Evolutionary conservation across 495 filamentous ascomycete species (phyloP).

Genomic region (Neurospora sp.): DNA sequence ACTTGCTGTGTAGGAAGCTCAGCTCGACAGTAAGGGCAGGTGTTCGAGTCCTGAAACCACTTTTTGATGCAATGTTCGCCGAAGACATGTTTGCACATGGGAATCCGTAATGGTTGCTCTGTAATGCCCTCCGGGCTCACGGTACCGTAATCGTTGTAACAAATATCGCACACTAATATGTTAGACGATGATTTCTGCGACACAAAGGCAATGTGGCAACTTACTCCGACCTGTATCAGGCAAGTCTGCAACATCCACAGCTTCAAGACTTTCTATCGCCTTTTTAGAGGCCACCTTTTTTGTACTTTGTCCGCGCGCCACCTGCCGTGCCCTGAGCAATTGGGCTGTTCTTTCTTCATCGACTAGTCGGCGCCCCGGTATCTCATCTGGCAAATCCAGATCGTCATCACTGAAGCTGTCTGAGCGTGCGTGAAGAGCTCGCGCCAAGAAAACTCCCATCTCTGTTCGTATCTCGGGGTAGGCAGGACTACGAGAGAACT

Average conservation of each 20-base stretch:
- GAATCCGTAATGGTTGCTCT: conserved; percentile 41
- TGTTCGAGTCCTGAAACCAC: conserved; percentile 50
- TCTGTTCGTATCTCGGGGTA: background rate
- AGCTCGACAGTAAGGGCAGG: conserved; percentile 48
- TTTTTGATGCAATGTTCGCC: conserved; percentile 51
- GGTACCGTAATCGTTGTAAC: conserved; percentile 46
- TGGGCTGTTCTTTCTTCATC: conserved; percentile 7
- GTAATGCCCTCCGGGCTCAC: conserved; percentile 40
- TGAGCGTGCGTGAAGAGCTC: background rate
- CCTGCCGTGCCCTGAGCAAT: conserved; percentile 14
- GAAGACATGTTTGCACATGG: conserved; percentile 49
- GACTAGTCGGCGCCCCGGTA: background rate
- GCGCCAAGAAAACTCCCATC: background rate
- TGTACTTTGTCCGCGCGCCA: conserved; percentile 27
- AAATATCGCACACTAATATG: conserved; percentile 42
- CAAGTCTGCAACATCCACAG: conserved; percentile 30
- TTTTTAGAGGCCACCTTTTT: conserved; percentile 38
- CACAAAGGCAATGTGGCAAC: conserved; percentile 11
- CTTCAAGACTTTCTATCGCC: conserved; percentile 35
- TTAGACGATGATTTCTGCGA: background rate
- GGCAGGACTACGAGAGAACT: background rate
- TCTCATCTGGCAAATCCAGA: conserved; percentile 6
- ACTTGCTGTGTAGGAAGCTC: conserved; percentile 41
- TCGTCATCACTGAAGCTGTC: conserved; percentile 22
- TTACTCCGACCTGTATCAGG: conserved; percentile 38